Evolutionary conservation across 139 green algal genomes (phyloP).

Genomic region (Volvox africanus): DNA sequence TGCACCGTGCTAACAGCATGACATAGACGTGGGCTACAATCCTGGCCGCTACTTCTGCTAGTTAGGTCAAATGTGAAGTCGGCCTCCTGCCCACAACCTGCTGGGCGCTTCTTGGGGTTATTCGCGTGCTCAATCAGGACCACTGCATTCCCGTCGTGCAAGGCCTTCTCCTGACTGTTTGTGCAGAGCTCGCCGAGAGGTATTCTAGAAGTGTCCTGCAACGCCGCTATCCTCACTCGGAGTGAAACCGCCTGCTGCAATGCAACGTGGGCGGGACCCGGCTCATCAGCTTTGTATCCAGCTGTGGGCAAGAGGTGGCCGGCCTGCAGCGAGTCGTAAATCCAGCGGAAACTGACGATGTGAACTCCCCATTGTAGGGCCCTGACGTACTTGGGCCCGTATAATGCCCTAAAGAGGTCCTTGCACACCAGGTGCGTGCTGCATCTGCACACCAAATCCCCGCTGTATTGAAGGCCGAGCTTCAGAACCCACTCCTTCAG

Average conservation of each 20-base stretch:
- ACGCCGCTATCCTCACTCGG: not conserved
- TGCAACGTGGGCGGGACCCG: not conserved
- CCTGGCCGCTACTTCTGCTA: too few species aligned
- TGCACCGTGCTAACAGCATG: not conserved
- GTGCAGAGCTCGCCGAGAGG: not conserved
- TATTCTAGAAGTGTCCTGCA: not conserved
- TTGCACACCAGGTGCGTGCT: conserved; percentile 20
- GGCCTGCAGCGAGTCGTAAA: conserved; percentile 12
- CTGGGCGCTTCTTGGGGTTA: not conserved
- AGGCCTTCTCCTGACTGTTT: not conserved
- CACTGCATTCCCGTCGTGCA: not conserved
- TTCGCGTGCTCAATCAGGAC: not conserved
- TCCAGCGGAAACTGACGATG: conserved; percentile 27
- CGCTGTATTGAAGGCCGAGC: conserved; percentile 22
- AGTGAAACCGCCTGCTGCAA: not conserved
- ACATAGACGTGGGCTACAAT: not conserved
- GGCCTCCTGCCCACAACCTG: not conserved
- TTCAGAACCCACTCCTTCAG: conserved; percentile 1
- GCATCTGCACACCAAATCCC: not conserved
- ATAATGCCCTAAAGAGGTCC: not conserved
- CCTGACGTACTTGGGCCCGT: conserved; percentile 7
- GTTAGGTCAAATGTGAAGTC: conserved; percentile 38
- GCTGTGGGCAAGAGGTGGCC: not conserved
- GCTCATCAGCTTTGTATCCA: conserved; percentile 5
- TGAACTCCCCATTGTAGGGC: not conserved